Conservation (phyloP, 164 flowering plant species). For the Sextonia rubra region DNA sequence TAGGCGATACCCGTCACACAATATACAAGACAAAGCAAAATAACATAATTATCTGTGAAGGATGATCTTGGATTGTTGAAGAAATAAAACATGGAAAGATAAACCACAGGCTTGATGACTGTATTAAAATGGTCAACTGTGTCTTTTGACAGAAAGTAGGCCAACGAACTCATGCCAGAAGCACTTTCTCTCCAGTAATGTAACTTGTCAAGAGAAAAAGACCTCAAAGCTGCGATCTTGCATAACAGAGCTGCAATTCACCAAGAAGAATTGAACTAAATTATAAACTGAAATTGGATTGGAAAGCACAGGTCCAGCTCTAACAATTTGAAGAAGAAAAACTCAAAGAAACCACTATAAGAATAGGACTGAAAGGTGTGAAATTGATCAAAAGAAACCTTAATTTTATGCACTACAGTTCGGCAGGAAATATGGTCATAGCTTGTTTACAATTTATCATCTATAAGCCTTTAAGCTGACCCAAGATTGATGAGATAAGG, state of each 20-base stretch:
- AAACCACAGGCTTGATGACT: constrained; percentile 77
- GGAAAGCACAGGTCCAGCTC: not conserved
- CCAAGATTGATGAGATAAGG: too few relatives aligned
- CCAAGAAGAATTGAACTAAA: not conserved
- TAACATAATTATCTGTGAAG: constrained; percentile 61
- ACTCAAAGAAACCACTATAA: too few relatives aligned
- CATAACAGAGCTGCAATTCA: constrained; percentile 67
- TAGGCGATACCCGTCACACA: constrained; percentile 97
- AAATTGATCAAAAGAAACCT: too few relatives aligned
- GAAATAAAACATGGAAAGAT: constrained; percentile 97
- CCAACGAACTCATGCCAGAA: constrained; percentile 86
- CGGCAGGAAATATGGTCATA: too few relatives aligned
- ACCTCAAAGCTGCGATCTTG: constrained; percentile 83
- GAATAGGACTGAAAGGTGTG: too few relatives aligned
- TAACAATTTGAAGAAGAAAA: too few relatives aligned
- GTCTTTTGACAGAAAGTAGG: constrained; percentile 83
- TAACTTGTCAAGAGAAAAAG: constrained; percentile 80
- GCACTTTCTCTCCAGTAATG: constrained; percentile 86
- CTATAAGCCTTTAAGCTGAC: too few relatives aligned
- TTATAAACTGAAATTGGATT: constrained; percentile 7
- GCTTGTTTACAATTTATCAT: too few relatives aligned
- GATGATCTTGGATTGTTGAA: constrained; percentile 94
- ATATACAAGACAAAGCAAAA: constrained; percentile 80
- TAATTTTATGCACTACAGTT: too few relatives aligned
- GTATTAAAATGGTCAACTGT: constrained; percentile 83